Percentiles rank a stretch among this genome's conserved stretches.
Conservation (phyloP, 139 green algal species). For the Edaphochlamys debaryana region DNA sequence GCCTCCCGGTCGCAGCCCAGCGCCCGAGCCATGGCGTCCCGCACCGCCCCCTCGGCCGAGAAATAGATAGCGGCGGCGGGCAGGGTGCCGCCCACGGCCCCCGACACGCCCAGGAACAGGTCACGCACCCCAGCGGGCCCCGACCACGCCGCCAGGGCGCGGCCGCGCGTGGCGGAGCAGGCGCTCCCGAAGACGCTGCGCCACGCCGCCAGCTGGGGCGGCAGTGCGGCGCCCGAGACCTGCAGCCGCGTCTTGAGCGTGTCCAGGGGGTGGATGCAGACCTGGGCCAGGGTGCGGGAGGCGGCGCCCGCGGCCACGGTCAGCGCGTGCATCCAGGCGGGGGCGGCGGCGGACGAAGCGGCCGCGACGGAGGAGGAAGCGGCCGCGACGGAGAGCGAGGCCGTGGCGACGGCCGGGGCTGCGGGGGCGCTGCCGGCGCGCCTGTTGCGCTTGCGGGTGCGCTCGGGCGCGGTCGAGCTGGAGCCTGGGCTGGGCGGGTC, state of each 20-base stretch:
- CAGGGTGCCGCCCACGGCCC: conserved; percentile 66
- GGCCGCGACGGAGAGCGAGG: no score
- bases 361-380: no score
- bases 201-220: conserved; percentile 27
- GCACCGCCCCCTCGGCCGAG: conserved; percentile 62
- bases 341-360: not conserved
- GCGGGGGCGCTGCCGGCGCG: no score
- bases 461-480: no score
- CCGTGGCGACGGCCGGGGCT: no score
- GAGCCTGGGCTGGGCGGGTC: no score
- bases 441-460: no score
- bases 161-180: not conserved
- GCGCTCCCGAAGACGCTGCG: not conserved
- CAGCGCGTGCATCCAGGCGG: not conserved
- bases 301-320: conserved; percentile 33
- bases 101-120: conserved; percentile 69
- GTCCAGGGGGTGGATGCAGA: conserved; percentile 60
- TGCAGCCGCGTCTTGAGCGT: conserved; percentile 71
- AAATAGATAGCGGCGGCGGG: conserved; percentile 77
- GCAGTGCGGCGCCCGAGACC: conserved; percentile 8
- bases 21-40: conserved; percentile 17
- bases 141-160: conserved; percentile 3
- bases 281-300: conserved; percentile 45
- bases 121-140: conserved; percentile 44
- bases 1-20: conserved; percentile 4